A percentile compares a stretch with the other conserved stretches of the same genome.
phyloP scores from a whole-genome alignment of 1,284 basidiomycete genomes.

The Pseudomicrostroma phylloplanum region DNA sequence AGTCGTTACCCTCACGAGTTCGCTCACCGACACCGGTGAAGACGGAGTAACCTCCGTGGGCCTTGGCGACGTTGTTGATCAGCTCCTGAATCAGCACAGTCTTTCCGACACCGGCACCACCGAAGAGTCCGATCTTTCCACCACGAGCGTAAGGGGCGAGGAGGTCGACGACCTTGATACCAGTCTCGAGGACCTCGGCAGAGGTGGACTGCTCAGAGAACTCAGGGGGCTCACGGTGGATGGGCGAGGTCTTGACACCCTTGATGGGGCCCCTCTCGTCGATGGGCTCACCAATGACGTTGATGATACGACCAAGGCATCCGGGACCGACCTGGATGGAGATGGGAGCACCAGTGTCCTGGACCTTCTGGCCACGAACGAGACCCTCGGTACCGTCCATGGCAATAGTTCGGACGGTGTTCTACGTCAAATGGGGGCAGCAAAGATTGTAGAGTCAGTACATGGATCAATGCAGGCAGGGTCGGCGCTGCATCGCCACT shows the following conservation, averaged over 20 bases:
- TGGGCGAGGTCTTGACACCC: conserved; percentile 71
- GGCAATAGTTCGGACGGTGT: conserved; percentile 68
- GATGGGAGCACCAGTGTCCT: conserved; percentile 94
- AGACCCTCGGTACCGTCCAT: conserved; percentile 97
- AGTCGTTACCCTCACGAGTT: conserved; percentile 99
- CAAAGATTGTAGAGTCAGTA: not conserved
- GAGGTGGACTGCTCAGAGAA: conserved; percentile 98
- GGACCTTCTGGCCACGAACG: conserved; percentile 92
- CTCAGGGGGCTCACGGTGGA: conserved; percentile 90
- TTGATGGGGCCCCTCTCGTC: conserved; percentile 98
- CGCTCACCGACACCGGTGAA: conserved; percentile 99
- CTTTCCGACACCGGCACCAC: conserved; percentile 99
- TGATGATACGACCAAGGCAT: conserved; percentile 98
- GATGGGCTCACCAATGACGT: conserved; percentile 99
- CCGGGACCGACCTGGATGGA: conserved; percentile 88
- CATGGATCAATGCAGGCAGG: not conserved
- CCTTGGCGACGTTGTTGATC: conserved; percentile 99
- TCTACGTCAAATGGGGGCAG: conserved; percentile 51
- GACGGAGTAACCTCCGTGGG: conserved; percentile 99
- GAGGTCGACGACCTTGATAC: conserved; percentile 99
- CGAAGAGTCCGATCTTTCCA: conserved; percentile 99
- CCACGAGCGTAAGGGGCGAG: conserved; percentile 99
- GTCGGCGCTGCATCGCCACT: conserved; percentile 48
- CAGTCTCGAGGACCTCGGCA: conserved; percentile 95
- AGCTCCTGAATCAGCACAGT: conserved; percentile 98